Conservation (phyloP, 768 basidiomycete species). For the Suillus brevipes region DNA sequence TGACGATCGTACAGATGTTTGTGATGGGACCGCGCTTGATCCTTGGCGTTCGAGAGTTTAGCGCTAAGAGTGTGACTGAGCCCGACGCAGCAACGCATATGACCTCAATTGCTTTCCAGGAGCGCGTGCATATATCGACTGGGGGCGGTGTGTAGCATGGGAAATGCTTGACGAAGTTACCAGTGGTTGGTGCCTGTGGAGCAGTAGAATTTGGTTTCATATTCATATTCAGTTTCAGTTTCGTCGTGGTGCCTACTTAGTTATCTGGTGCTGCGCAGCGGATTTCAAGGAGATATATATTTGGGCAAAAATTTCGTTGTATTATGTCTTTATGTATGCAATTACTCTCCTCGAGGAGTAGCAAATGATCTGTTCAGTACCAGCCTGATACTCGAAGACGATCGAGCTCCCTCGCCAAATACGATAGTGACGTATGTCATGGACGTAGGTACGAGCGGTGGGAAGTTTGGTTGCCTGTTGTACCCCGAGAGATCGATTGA, state of each 20-base stretch:
- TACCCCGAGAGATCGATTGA: too few relatives aligned
- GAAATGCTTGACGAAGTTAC: background rate
- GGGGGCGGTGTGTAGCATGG: background rate
- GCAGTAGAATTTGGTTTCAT: background rate
- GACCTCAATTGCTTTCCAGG: background rate
- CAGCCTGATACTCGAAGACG: background rate
- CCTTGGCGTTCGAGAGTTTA: background rate
- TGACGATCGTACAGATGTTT: background rate
- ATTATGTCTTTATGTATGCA: background rate
- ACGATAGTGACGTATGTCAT: background rate
- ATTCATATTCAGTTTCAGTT: background rate
- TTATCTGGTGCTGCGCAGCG: background rate
- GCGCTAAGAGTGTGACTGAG: background rate
- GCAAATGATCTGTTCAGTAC: background rate
- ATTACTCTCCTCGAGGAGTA: background rate
- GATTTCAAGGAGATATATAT: background rate
- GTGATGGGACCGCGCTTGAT: background rate
- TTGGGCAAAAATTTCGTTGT: background rate
- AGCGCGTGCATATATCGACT: background rate
- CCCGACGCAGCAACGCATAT: background rate
- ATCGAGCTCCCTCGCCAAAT: background rate
- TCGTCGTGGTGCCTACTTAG: background rate
- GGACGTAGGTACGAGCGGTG: background rate
- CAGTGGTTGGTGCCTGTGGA: background rate
- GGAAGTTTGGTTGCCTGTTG: background rate